Evolutionary conservation across 2,329 filamentous ascomycete genomes (phyloP), one percentile per base, ranked within the genome.

Genomic region (Lachnum nothofagi): DNA sequence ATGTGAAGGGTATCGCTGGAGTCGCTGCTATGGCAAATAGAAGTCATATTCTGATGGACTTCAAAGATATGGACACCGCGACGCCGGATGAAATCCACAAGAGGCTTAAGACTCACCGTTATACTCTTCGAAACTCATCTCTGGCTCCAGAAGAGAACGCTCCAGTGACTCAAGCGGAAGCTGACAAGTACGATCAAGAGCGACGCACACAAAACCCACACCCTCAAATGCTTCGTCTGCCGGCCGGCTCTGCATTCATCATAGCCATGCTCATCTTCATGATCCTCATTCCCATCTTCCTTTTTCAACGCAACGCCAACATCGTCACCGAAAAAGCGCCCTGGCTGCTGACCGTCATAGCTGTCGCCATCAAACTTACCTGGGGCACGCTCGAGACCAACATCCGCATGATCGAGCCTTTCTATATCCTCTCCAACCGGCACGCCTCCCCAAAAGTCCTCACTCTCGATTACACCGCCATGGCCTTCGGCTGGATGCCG

Each of bases 11-110:
- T 5, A 86, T 89, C 44, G 83, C 85, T 1, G 85, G 85, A 1
- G 73, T 88, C 31, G 85, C 85, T 5, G 80, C 84, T 48, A 88
- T 89, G 84, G 85, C 85, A 8, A 85, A 86, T 2, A 79, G 80
- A 52, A 82, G 78, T 54, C 85, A 88, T 56, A 86, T 88, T 62
- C 69, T 88, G 54, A 82, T 81, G 67, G 85, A 89, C 61, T 88
- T 89, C 61, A 81, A 80, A 54, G 82, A 82, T 48, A 78, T 86
- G 68, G 85, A 89, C 61, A 78, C 80, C 1, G 83, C 80, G 6
- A 79, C 75, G 4, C 79, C 83, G 46, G 71, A 79, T 42, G 77
- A 82, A 44, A 88, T 89, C 35, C 85, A 88, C 63, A 72, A 79
- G 42, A 78, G 76, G 57, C 72, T 89, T n/a, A 82, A 81, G 52